Evolutionary conservation across 805 yeast genomes (phyloP), one percentile per base, ranked within the genome.

Genomic region (Pichia phayaonensis): DNA sequence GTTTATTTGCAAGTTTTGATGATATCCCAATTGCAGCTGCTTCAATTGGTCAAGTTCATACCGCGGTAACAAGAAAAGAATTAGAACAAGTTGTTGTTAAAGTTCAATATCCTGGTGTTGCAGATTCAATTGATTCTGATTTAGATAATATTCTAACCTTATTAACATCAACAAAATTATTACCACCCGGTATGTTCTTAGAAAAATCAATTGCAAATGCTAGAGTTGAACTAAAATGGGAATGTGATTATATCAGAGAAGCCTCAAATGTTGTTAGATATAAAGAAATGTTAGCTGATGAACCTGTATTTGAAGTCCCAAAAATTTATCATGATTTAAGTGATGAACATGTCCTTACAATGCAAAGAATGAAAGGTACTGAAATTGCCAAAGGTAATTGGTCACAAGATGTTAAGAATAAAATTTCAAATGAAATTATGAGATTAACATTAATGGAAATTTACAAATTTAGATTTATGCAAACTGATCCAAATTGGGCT

Each of bases 401-500:
- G 79, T 73, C 73, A 51, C 97, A 90, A 69, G 80, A 79, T 10
- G 80, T 84, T 8, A 81, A 77, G 54, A 73, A 94, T 67, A 86
- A 86, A 80, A 83, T 94, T 47, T 95, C 96, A 18, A 79, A 87
- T 4, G 77, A 84, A 56, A 82, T 94, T 47, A 86, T 94, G 96
- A 77, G 88, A 56, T 73, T 94, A 41, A 90, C 97, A 62, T 71
- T 94, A 45, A 73, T 77, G 58, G 99, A 94, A 68, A 86, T 94
- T 65, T 87, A 90, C 15, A 72, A 79, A 58, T 90, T 85, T 71
- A 79, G 77, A 61, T 92, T 84, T 70, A 94, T 94, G 99, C 99
- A 94, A 70, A 92, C 98, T 1, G 99, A 94, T 70, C 99, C 99
- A 47, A 94, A 94, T 67, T 94, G 99, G 99, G 97, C 99, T 43